Evolutionary conservation across 2,329 filamentous ascomycete genomes (phyloP), one percentile per base, ranked within the genome.

Genomic region (Ophiosphaerella narmari): DNA sequence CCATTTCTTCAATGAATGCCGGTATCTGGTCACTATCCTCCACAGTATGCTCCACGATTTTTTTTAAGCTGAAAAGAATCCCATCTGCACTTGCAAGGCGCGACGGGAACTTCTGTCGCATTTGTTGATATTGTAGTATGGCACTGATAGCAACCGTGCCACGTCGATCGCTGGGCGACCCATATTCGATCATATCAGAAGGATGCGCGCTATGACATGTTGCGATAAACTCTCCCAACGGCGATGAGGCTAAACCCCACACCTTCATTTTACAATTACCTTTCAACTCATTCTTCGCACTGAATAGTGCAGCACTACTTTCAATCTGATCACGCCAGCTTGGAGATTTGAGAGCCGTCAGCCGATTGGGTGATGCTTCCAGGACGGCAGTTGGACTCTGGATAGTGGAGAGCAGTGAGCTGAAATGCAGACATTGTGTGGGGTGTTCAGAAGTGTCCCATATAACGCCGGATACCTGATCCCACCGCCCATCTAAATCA

Each of bases 181-280:
- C 75, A 60, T 85, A 85, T 52, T 85, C 80, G 12, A 84, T 71
- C 71, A 81, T 79, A 60, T 85, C 79, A 4, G 77, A 80, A 0
- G 83, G 82, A 61, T 86, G 81, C 24, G 82, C 59, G 2, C 78
- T 81, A 39, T 79, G 72, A 47, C 78, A 80, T 3, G 75, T 74
- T 5, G 80, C 82, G 12, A 78, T 65, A 21, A 77, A 75, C 26
- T 78, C 77, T 18, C 76, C 74, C 14, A 78, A 62, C 14, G 80
- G 78, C 13, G 77, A 78, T 2, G 59, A 46, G 9, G 78, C 74
- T 5, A 84, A 68, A 2, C 84, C 84, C 78, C 81, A 85, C 7
- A 78, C 74, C 52, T 79, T 79, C 6, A 78, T 74, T n/a, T 75
- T 67, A 7, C 77, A 75, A 43, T 80, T 69, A 5, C 78, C 79